Evolutionary conservation across 2,329 filamentous ascomycete species (phyloP).

Genomic region (Thermoascus crustaceus): DNA sequence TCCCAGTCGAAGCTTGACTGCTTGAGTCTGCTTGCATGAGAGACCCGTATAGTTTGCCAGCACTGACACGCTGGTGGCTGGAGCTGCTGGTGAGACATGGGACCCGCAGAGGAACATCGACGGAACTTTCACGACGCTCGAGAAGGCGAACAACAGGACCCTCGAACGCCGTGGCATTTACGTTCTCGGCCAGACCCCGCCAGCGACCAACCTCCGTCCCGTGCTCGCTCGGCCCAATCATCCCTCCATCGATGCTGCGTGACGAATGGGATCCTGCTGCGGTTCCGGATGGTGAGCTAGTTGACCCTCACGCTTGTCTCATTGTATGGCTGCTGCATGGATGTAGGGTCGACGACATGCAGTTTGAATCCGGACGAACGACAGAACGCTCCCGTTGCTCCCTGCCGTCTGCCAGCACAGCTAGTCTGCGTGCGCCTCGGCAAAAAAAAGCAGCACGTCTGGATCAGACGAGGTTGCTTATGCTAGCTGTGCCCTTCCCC

Average conservation of each 20-base stretch:
- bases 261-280: no score
- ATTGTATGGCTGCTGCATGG: background rate
- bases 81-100: slow-evolving; percentile 1
- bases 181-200: background rate
- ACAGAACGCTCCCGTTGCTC: background rate
- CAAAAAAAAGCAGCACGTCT: no score
- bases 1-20: no score
- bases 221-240: background rate
- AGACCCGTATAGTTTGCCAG: no score
- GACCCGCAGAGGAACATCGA: background rate
- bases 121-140: background rate
- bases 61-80: no score
- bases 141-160: background rate
- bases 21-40: no score
- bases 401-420: no score
- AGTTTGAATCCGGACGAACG: background rate
- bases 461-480: background rate
- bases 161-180: background rate
- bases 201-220: background rate
- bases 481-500: no score
- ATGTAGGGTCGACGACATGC: background rate
- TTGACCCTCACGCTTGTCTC: background rate
- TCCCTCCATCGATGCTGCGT: background rate
- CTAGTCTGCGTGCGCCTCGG: no score
- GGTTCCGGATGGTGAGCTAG: background rate